Evolutionary conservation across 768 basidiomycete species (phyloP), one percentile per base, ranked within the genome.

Genomic region (Macrocybe gigantea): DNA sequence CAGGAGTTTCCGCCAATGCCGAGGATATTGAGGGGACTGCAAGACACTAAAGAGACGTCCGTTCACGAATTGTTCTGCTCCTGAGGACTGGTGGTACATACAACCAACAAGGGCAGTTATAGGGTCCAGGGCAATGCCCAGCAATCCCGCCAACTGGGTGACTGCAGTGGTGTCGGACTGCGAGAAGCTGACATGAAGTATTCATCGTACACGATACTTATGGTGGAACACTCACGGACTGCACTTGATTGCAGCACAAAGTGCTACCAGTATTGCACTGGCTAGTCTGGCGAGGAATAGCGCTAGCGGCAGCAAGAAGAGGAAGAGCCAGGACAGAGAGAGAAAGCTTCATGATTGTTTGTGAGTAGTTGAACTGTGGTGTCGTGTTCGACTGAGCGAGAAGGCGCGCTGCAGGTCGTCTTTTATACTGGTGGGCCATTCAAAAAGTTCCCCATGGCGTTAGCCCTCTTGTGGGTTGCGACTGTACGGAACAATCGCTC

Each of bases 241-340:
- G 50, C 33, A 45, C 47, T 11, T 41, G 30, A 49, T 56, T 56
- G 53, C 58, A 60, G 58, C 56, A 60, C 41, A 37, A 30, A 13
- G 53, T 50, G 22, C 40, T 15, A 3, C 56, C 58, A 34, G 54
- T 57, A 51, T 60, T 51, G 41, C 58, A 57, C 44, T 49, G 31
- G 2, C 51, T 48, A n/a, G 39, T 30, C 12, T 51, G 49, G 49
- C 42, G 44, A 10, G 30, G 31, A 35, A 34, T 32, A 22, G 22
- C 30, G 15, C 48, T 52, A 48, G 54, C 56, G 39, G 56, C 52
- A 33, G 54, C 58, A 55, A 57, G 49, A 53, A 56, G 33, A 42
- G 54, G 58, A 34, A 54, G 31, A 47, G 49, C 52, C 41, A 52
- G 50, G 43, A 52, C 33, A 40, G 48, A 49, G 43, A 53, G 50